These are phyloP conservation scores for Plasmodium sp. DNA, from an alignment of 169 alveolate genomes.

Conservation along the genomic window DNA sequence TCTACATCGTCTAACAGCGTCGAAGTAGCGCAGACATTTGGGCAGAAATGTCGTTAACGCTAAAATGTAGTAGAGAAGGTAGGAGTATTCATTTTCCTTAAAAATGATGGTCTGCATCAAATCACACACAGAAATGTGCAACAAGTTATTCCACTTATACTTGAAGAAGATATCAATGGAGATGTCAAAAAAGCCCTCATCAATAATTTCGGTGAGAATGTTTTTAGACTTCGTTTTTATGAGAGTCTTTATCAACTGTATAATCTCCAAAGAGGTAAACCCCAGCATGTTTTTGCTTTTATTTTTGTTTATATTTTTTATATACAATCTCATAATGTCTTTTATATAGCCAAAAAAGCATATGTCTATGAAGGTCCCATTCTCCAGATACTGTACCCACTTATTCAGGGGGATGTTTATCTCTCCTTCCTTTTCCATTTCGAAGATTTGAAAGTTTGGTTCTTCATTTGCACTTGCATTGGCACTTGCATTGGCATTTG, in stretches of 20 bases:
- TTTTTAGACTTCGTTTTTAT: conserved; percentile 58
- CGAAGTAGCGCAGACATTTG: conserved; percentile 53
- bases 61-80: conserved; percentile 37
- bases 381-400: conserved; percentile 52
- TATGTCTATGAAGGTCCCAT: conserved; percentile 27
- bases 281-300: conserved; percentile 52
- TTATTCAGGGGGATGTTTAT: conserved; percentile 6
- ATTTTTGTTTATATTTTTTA: conserved; percentile 63
- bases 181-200: conserved; percentile 68
- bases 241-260: conserved; percentile 54
- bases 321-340: conserved; percentile 42
- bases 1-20: conserved; percentile 53
- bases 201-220: conserved; percentile 54
- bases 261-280: conserved; percentile 60
- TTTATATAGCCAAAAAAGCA: conserved; percentile 48
- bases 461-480: neutral
- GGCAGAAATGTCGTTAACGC: conserved; percentile 58
- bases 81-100: conserved; percentile 67
- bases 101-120: conserved; percentile 59
- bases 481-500: neutral
- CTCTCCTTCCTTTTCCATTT: conserved; percentile 50
- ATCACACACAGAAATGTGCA: conserved; percentile 71
- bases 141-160: conserved; percentile 55
- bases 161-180: conserved; percentile 68
- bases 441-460: conserved; percentile 30